A percentile compares a stretch with the other conserved stretches of the same genome.
Evolutionary conservation across 1,284 basidiomycete species (phyloP).

Genomic region (Leccinum subrobustum): DNA sequence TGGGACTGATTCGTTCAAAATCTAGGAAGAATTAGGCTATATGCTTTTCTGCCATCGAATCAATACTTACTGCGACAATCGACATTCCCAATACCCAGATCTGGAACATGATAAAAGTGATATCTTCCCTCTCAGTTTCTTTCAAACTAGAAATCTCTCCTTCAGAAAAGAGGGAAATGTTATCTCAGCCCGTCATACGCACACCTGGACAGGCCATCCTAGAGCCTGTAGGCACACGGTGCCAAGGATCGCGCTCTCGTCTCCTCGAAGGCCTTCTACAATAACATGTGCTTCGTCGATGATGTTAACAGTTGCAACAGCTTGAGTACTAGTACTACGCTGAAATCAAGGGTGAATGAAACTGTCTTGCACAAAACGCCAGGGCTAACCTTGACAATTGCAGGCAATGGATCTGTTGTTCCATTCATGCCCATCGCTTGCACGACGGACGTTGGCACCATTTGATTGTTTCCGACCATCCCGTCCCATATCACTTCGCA

Average conservation of each 20-base stretch:
- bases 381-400: constrained; percentile 6
- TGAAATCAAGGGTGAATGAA: constrained; percentile 7
- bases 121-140: constrained; percentile 74
- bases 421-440: background rate
- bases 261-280: constrained; percentile 42
- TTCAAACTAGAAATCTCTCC: constrained; percentile 45
- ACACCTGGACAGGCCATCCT: constrained; percentile 67
- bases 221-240: constrained; percentile 54
- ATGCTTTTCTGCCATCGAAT: background rate
- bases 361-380: background rate
- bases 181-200: constrained; percentile 10
- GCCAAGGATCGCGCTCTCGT: constrained; percentile 38
- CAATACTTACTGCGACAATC: constrained; percentile 52
- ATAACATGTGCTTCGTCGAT: constrained; percentile 41
- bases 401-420: background rate
- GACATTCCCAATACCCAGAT: constrained; percentile 82
- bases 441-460: background rate
- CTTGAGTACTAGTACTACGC: background rate
- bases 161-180: background rate
- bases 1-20: constrained; percentile 79
- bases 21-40: constrained; percentile 16
- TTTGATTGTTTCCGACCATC: constrained; percentile 12
- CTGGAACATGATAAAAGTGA: constrained; percentile 75
- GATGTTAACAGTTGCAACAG: constrained; percentile 15
- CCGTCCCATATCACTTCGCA: constrained; percentile 60